Evolutionary conservation across 192 early-diverging fungal species (phyloP), one percentile per base, ranked within the genome.

Genomic region (Tieghemiomyces parasiticus): DNA sequence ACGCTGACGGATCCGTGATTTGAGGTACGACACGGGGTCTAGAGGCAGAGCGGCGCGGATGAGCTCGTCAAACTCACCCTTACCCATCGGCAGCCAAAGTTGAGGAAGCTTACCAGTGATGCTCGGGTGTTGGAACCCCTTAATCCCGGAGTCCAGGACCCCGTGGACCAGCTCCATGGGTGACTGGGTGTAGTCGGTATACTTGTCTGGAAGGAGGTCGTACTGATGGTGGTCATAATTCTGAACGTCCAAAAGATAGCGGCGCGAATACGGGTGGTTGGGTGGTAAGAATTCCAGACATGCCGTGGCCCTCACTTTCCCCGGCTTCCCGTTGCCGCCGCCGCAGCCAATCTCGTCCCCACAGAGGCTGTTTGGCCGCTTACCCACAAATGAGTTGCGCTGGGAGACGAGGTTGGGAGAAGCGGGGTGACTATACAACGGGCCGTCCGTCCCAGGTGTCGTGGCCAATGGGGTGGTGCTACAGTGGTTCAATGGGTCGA

Each of bases 131-230:
- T 69, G 78, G 44, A 83, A 89, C 13, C 73, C 69, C 26, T 76
- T 71, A 77, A 87, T 71, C 1, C 83, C 82, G 38, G 82, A 76
- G 60, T 89, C 85, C 28, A 89, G 61, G 8, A 89, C 76, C 26
- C 87, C 87, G 24, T 78, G 64, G 19, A 80, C 73, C 28, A 89
- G 60, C 0, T 80, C 79, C 72, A 84, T 82, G 8, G 87, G 82
- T 12, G 87, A 85, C 63, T 89, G 79, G 31, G 60, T 65, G 61
- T 81, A 89, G 61, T 89, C 83, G 9, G 87, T 89, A 48, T 77
- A 83, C 30, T 75, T 62, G 46, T 81, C 77, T 0, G 84, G 72
- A 30, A 75, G 73, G 0, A 81, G 81, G 31, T 72, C 71, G 42
- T 76, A 81, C 49, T 84, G 77, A 13, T 85, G 73, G 33, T 86